Percentiles rank a stretch among this genome's conserved stretches.
Evolutionary conservation across 768 basidiomycete genomes (phyloP).

Genomic region (Lyophyllum decastes): DNA sequence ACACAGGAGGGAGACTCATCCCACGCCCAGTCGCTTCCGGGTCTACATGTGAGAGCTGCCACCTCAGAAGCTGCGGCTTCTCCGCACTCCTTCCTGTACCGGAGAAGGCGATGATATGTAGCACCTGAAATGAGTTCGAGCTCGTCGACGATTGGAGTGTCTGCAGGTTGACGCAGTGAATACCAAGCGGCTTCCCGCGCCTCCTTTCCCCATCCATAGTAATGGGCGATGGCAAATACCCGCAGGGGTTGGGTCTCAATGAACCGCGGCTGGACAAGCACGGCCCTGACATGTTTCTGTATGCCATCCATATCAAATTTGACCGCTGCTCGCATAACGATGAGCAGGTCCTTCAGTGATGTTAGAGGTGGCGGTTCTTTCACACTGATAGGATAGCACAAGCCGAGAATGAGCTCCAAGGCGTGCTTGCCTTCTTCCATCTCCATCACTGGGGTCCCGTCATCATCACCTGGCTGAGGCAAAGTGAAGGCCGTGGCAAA

Average conservation of each 20-base stretch:
- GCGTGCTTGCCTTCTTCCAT: constrained; percentile 47
- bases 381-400: constrained; percentile 51
- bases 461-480: constrained; percentile 42
- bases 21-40: constrained; percentile 34
- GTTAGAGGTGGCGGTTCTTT: constrained; percentile 28
- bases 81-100: constrained; percentile 42
- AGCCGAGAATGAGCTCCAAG: constrained; percentile 41
- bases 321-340: constrained; percentile 44
- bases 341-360: constrained; percentile 40
- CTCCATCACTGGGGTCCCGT: constrained; percentile 44
- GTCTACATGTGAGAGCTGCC: constrained; percentile 25
- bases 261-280: constrained; percentile 34
- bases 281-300: constrained; percentile 28
- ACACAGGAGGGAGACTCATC: constrained; percentile 28
- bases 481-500: constrained; percentile 58
- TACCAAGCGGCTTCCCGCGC: constrained; percentile 34
- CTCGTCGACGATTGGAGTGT: constrained; percentile 31
- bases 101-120: constrained; percentile 39
- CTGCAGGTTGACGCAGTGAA: constrained; percentile 32
- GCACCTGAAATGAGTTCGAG: constrained; percentile 42
- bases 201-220: constrained; percentile 35
- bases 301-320: constrained; percentile 55
- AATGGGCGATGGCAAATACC: constrained; percentile 45
- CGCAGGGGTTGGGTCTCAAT: constrained; percentile 38
- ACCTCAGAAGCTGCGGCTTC: constrained; percentile 28